Evolutionary conservation across 1,139 yeast species (phyloP), one percentile per base, ranked within the genome.

Genomic region (Yamadazyma oceani): DNA sequence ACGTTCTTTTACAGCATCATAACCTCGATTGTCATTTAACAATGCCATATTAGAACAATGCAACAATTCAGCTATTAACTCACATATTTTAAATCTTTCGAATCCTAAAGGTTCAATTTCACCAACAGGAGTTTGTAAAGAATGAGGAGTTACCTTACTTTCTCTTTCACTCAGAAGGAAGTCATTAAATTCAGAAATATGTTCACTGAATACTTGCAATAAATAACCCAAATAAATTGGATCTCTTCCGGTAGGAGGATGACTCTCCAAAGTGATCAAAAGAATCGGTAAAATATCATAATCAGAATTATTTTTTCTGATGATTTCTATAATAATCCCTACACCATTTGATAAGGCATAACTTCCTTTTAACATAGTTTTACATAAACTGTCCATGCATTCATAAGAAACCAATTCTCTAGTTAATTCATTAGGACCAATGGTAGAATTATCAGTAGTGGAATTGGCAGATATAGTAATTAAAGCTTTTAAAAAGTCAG

Each of bases 1-100:
- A 39, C 98, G 75, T 53, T 83, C 85, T 33, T 61, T 62, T 2
- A 90, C 96, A 30, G 87, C 81, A 26, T 74, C 80, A 54, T 79
- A 95, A 10, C 97, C 97, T 46, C 79, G 77, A 42, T 81, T 82
- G 48, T 90, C 96, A 57, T 92, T 92, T 48, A 92, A 72, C 32
- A 92, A 68, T 0, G 92, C 94, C 98, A 94, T 94, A 61, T 92
- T 92, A 17, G 97, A 88, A 57, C 99, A 92, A 62, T 92, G 99
- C 41, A 92, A 73, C 36, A 92, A 72, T 59, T 92, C 99, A 0
- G 98, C 98, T 45, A 92, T 80, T 46, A 92, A 72, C 64, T 94
- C 98, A 58, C 97, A 92, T 36, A 92, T 85, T 58, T 90, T 87
- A 64, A 94, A 92, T 49, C 97, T 73, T 64, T 92, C 97, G 62